Evolutionary conservation across 1,284 basidiomycete species (phyloP).

Genomic region (Sporisorium sorghi): DNA sequence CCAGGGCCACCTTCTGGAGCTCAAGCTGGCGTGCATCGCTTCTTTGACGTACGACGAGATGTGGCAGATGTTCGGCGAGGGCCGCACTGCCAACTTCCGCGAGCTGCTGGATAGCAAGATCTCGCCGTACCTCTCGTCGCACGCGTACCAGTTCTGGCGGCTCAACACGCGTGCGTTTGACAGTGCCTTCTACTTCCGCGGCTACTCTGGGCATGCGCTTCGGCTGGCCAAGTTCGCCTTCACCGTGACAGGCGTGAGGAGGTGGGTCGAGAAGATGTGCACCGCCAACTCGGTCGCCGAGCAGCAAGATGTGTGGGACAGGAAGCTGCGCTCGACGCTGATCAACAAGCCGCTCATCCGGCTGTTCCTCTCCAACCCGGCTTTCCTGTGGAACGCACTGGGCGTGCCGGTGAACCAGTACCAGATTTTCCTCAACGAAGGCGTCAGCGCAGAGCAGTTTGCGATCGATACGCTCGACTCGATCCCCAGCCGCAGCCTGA

Average conservation of each 20-base stretch:
- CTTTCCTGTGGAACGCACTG: constrained; percentile 84
- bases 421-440: constrained; percentile 77
- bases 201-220: constrained; percentile 76
- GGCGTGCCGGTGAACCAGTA: constrained; percentile 83
- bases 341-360: constrained; percentile 77
- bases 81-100: constrained; percentile 76
- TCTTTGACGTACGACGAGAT: constrained; percentile 78
- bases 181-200: constrained; percentile 79
- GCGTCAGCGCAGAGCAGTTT: constrained; percentile 70
- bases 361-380: constrained; percentile 72
- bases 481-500: constrained; percentile 57
- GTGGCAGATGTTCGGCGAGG: constrained; percentile 80
- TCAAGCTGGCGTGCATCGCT: constrained; percentile 79
- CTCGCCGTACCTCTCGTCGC: constrained; percentile 79
- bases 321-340: constrained; percentile 76
- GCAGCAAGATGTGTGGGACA: constrained; percentile 78
- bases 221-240: constrained; percentile 78
- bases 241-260: constrained; percentile 74
- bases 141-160: constrained; percentile 82
- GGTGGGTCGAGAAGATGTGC: constrained; percentile 76
- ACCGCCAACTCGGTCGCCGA: constrained; percentile 74
- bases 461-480: constrained; percentile 69
- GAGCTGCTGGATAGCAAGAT: constrained; percentile 77
- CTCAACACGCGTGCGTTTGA: constrained; percentile 77
- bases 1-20: constrained; percentile 82